Evolutionary conservation across 371 early-diverging fungal genomes (phyloP), one percentile per base, ranked within the genome.

Genomic region (Mortierella sp.): DNA sequence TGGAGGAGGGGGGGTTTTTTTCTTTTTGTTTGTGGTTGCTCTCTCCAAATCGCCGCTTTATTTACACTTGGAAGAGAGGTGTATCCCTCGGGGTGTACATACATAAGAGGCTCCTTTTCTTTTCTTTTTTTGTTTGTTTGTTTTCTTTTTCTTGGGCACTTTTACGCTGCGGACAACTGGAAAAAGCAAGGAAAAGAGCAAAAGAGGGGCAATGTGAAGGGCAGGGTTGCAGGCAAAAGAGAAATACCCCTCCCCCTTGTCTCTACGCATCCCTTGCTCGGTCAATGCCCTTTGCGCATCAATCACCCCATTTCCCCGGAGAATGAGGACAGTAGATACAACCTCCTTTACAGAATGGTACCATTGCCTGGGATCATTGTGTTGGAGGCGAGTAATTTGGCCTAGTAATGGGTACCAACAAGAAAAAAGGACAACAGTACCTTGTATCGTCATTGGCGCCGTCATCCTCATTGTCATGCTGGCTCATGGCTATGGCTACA

Each of bases 1-100:
- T 6, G 31, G 59, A 59, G 31, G 5, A 28, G 14, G 10, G 9
- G 24, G 24, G 21, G 67, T 37, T 40, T 24, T 40, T 40, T 67
- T 21, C 34, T 21, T 4, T 59, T 59, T 59, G 1, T 31, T 59
- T 59, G 14, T 34, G 21, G 28, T 11, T 61, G 19, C 46, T 54
- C 19, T 31, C 19, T 16, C 57, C 31, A 14, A 69, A 61, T 48
- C 71, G 77, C 43, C 73, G 43, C n/a, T 59, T 64, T 46, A 40
- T 77, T 78, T 53, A 67, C 67, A n/a, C 8, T 67, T 67, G 37
- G 67, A 31, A 9, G 21, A 61, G 19, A n/a, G 43, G 34, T 24
- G 53, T 48, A 61, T 48, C 24, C 50, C 61, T 46, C 5, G 43
- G 14, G 46, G 48, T 10, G 61, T 55, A 59, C 44, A 26, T 19